Percentiles rank a stretch among this genome's conserved stretches.
Evolutionary conservation across 352 stramenopile genomes (phyloP).

Genomic region (Pilasporangium apinafurcum): DNA sequence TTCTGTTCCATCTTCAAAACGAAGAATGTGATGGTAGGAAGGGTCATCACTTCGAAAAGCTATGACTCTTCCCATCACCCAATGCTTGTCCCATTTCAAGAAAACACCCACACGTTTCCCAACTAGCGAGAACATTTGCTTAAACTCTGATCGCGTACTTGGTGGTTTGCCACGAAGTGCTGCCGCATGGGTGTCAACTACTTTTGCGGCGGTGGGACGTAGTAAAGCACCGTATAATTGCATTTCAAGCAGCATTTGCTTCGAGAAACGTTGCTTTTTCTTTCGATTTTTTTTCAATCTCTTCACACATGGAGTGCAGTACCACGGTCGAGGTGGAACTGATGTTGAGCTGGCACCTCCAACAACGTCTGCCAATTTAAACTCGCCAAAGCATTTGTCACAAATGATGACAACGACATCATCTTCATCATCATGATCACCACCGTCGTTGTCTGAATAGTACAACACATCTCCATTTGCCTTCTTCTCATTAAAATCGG

Average conservation of each 20-base stretch:
- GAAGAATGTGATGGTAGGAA: conserved; percentile 49
- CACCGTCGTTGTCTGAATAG: conserved; percentile 35
- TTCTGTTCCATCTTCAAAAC: conserved; percentile 65
- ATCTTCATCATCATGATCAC: conserved; percentile 22
- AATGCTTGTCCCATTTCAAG: conserved; percentile 74
- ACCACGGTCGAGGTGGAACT: conserved; percentile 62
- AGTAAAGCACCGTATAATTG: conserved; percentile 67
- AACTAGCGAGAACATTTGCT: conserved; percentile 51
- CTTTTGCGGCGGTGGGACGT: conserved; percentile 56
- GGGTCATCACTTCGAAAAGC: conserved; percentile 47
- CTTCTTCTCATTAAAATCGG: conserved; percentile 17
- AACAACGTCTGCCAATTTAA: conserved; percentile 60
- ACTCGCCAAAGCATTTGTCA: conserved; percentile 70
- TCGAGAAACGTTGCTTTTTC: conserved; percentile 72
- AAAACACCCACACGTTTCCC: conserved; percentile 63
- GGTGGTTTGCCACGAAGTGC: conserved; percentile 43
- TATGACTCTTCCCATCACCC: conserved; percentile 63
- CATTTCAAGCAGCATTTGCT: conserved; percentile 84
- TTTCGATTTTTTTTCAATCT: conserved; percentile 74
- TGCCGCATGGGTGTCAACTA: conserved; percentile 34
- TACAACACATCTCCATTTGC: conserved; percentile 18
- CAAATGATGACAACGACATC: conserved; percentile 59
- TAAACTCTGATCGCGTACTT: conserved; percentile 31
- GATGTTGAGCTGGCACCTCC: conserved; percentile 21
- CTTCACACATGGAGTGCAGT: conserved; percentile 55